A percentile compares a stretch with the other conserved stretches of the same genome.
These are phyloP conservation scores for Parastagonospora avenae DNA, from an alignment of 2,329 filamentous ascomycete genomes.

Conservation along the genomic window DNA sequence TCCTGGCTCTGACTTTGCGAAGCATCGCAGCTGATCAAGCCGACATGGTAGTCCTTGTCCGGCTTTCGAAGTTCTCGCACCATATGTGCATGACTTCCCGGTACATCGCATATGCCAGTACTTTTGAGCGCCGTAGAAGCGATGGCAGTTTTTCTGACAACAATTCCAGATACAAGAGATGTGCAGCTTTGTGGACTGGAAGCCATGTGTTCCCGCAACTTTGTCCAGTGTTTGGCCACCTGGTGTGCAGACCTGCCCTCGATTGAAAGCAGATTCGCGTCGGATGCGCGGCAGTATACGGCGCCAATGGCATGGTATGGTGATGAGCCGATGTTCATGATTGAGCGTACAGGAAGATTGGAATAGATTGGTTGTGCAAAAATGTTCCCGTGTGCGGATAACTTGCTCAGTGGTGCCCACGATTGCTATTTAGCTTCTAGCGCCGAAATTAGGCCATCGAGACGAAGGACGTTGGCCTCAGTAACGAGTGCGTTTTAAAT, in stretches of 20 bases:
- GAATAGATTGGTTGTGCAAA: background rate
- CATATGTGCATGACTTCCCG: background rate
- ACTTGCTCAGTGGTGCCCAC: background rate
- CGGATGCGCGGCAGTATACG: slow-evolving; percentile 1
- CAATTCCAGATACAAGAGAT: background rate
- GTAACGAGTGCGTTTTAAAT: too few species aligned
- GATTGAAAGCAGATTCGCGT: slow-evolving; percentile 3
- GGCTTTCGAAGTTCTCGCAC: background rate
- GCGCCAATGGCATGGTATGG: slow-evolving; percentile 3
- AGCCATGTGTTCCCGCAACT: background rate
- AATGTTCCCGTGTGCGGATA: background rate
- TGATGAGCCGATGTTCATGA: slow-evolving; percentile 7
- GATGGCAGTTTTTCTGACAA: background rate
- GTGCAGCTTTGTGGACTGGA: background rate
- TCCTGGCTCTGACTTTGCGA: background rate
- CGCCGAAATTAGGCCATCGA: too few species aligned
- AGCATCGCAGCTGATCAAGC: background rate
- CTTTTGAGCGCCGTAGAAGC: background rate
- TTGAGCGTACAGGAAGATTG: background rate
- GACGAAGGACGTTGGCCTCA: too few species aligned
- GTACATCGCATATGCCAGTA: background rate
- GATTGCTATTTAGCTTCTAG: background rate
- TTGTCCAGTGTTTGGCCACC: slow-evolving; percentile 10
- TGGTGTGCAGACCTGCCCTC: background rate
- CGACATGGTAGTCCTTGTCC: background rate